Evolutionary conservation across 352 stramenopile species (phyloP).

Genomic region (Phytophthora crassamura): DNA sequence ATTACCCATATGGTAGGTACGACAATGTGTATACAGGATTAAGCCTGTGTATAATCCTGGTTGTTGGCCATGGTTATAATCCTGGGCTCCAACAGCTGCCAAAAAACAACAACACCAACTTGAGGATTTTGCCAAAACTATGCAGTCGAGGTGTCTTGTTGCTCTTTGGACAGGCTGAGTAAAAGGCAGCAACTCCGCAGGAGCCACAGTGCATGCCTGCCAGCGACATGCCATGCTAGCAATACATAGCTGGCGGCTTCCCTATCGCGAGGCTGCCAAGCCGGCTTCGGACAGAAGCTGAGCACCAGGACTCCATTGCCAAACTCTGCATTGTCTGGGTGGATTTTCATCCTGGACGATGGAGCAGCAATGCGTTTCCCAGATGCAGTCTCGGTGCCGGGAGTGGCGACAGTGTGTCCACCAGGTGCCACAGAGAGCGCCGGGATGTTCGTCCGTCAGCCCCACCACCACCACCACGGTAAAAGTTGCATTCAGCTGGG

Average conservation of each 20-base stretch:
- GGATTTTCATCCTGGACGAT: conserved; percentile 19
- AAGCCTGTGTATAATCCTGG: too few species aligned
- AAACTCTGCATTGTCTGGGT: conserved; percentile 12
- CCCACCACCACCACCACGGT: conserved; percentile 1
- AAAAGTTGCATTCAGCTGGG: conserved; percentile 12
- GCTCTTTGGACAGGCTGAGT: conserved; percentile 20
- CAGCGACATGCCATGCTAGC: conserved; percentile 22
- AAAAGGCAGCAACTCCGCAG: conserved; percentile 11
- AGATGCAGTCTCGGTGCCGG: conserved; percentile 20
- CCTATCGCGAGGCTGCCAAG: conserved; percentile 12
- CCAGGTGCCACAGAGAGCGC: conserved; percentile 10
- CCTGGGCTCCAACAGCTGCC: too few species aligned
- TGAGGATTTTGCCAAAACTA: conserved; percentile 20
- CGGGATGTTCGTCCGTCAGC: conserved; percentile 28
- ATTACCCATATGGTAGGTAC: too few species aligned
- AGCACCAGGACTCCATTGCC: too few species aligned
- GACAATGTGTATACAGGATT: too few species aligned
- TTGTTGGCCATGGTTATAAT: too few species aligned
- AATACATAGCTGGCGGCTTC: too few species aligned
- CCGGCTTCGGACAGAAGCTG: conserved; percentile 22
- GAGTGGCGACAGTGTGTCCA: conserved; percentile 30
- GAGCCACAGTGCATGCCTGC: conserved; percentile 13
- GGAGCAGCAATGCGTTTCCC: conserved; percentile 1
- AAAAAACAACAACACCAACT: too few species aligned
- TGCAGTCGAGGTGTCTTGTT: conserved; percentile 16